Evolutionary conservation across 108 stramenopile species (phyloP), one percentile per base, ranked within the genome.

Genomic region (Pelagomonas calceolata): DNA sequence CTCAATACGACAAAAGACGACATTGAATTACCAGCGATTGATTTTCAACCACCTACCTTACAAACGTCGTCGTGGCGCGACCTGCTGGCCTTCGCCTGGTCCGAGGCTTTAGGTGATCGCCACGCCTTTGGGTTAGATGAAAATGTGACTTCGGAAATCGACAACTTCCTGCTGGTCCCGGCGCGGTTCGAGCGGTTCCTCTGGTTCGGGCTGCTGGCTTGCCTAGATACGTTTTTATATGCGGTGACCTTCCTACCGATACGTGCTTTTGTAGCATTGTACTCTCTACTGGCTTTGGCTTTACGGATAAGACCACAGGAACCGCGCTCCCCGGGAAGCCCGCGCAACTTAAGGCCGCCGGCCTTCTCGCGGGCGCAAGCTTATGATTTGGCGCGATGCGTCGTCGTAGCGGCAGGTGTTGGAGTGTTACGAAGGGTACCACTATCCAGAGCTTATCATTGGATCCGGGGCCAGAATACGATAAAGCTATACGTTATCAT

Each of bases 401-500:
- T 26, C 3, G 80, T 94, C 26, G 81, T 75, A 68, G 74, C 89
- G 35, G 85, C 89, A 31, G 89, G 86, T 68, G 67, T 70, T 30
- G 81, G 74, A 64, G 80, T 88, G 9, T 84, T 96, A 60, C 80
- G 81, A 66, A 87, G 85, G 10, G 86, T 94, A 32, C 90, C 88
- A 33, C 90, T 99, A 65, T 90, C 91, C 26, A 84, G 88, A 17
- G 82, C 96, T 0, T 99, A 99, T 77, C 98, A 99, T 83, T 95
- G 92, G 91, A 96, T 99, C 73, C 84, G 96, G 37, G 93, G 92
- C 30, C 96, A 97, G 76, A 87, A 89, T 63, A 94, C 94, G 91
- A 85, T 99, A 63, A 97, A 99, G 85, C 88, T 99, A 14, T 99
- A 99, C 79, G 91, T 97, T 44, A 72, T 97, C 32, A 91, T 92